phyloP scores from a whole-genome alignment of 2,329 filamentous ascomycete genomes.

The Colletotrichum camelliae region DNA sequence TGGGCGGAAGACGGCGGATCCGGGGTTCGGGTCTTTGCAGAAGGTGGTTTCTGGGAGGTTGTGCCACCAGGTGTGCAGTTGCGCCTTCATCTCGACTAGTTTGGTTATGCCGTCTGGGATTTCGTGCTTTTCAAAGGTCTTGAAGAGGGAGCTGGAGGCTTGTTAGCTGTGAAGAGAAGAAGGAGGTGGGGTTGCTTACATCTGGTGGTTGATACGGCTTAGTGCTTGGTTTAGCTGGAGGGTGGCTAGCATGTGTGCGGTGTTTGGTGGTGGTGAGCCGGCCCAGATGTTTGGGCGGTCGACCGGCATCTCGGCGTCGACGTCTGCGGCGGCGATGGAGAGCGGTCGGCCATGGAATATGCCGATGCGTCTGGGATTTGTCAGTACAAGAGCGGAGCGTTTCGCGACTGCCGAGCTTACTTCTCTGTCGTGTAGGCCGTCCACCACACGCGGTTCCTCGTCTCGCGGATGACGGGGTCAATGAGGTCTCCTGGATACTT shows the following conservation, averaged over 20 bases:
- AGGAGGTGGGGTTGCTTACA: conserved; percentile 27
- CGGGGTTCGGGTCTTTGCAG: conserved; percentile 43
- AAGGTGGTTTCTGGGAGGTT: conserved; percentile 35
- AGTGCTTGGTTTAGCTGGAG: conserved; percentile 41
- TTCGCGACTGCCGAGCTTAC: conserved; percentile 31
- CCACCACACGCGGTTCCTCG: conserved; percentile 62
- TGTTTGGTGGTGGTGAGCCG: conserved; percentile 43
- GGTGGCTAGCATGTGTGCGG: conserved; percentile 51
- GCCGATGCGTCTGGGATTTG: conserved; percentile 50
- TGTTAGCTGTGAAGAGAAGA: background rate
- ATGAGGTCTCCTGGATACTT: conserved; percentile 52
- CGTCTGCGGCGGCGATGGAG: conserved; percentile 57
- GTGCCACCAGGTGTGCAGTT: conserved; percentile 44
- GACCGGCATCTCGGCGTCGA: conserved; percentile 58
- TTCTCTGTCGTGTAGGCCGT: conserved; percentile 62
- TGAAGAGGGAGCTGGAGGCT: conserved; percentile 35
- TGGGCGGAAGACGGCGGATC: conserved; percentile 47
- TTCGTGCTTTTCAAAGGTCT: conserved; percentile 34
- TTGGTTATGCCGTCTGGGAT: conserved; percentile 36
- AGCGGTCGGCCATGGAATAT: conserved; percentile 61
- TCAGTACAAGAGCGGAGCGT: background rate
- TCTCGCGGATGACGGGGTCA: conserved; percentile 53
- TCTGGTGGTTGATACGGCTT: conserved; percentile 42
- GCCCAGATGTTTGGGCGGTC: conserved; percentile 49
- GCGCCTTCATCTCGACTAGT: conserved; percentile 40